phyloP scores from a whole-genome alignment of 495 filamentous ascomycete species.

The Penicillium egyptiacum region DNA sequence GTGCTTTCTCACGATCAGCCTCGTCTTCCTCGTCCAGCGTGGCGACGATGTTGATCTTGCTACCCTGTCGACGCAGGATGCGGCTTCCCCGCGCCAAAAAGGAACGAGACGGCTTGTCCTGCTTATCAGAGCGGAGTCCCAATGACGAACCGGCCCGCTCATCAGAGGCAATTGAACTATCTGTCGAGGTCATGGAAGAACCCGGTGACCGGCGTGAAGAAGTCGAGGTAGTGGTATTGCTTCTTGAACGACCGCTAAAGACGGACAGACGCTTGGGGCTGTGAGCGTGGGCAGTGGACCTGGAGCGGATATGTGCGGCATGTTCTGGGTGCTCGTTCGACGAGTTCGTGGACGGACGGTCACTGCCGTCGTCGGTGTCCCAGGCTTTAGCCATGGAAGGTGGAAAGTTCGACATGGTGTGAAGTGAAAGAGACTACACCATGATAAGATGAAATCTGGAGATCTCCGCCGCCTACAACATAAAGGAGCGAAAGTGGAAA shows the following conservation, averaged over 20 bases:
- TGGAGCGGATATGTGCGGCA: conserved; percentile 41
- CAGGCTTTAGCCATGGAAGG: conserved; percentile 14
- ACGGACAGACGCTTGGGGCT: conserved; percentile 47
- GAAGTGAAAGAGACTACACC: conserved; percentile 11
- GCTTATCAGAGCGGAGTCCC: conserved; percentile 35
- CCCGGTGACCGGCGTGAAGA: conserved; percentile 40
- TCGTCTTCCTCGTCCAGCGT: conserved; percentile 50
- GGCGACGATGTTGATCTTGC: conserved; percentile 51
- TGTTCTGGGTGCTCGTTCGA: conserved; percentile 44
- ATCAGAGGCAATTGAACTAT: conserved; percentile 29
- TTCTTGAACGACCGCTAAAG: conserved; percentile 45
- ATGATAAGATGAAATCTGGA: conserved; percentile 18
- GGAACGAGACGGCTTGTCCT: conserved; percentile 44
- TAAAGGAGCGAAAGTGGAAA: conserved; percentile 11
- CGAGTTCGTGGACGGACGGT: conserved; percentile 38
- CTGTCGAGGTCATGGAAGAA: conserved; percentile 43
- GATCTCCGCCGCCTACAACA: conserved; percentile 10
- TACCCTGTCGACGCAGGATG: conserved; percentile 53
- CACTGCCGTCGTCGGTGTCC: conserved; percentile 33
- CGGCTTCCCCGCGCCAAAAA: conserved; percentile 50
- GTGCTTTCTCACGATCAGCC: conserved; percentile 34
- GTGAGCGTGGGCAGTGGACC: conserved; percentile 41
- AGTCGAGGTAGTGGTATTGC: conserved; percentile 46
- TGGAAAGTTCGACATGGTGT: conserved; percentile 12
- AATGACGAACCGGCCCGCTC: conserved; percentile 35